Base-by-base conservation (phyloP, 2,329 filamentous ascomycete genomes). In the Penicillium sp. region DNA sequence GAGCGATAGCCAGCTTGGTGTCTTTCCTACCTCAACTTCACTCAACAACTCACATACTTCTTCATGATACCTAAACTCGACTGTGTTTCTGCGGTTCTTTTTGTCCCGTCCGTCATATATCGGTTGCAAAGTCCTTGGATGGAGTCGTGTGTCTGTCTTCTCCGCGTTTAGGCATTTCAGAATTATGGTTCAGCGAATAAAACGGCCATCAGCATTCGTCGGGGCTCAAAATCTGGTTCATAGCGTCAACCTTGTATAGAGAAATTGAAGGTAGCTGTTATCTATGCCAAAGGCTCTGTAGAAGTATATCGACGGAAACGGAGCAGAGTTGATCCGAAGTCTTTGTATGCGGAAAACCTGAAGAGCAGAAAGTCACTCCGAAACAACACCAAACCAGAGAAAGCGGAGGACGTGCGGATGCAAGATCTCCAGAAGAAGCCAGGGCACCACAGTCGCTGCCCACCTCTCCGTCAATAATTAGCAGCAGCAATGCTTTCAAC, bases 401-500 rank as follows among this genome's bases (percentile, higher is more conserved):
- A n/a, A 54, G 52, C 55, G 13, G 47, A 52, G 41, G 46, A 61
- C 48, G 47, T 51, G 38, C 50, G 55, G 44, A 55, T 50, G 45
- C 23, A 38, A 49, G 26, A 21, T 38, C 35, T 31, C 41, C 41
- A 41, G 15, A 50, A 58, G 26, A 21, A 52, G 19, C 47, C 17
- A 48, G 23, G 54, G 50, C 56, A 35, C 55, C 54, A 30, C 59
- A 50, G 47, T 56, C 46, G 54, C 46, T 64, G 58, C 59, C 56
- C 47, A 30, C 47, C 56, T 56, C 62, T 60, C 35, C 57, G 47
- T 54, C 56, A 50, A 38, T 38, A 38, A 26, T 63, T 58, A 60
- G 13, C 35, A 41, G 49, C 61, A 71, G 76, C 75, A 68, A 80
- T 80, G 78, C 71, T 78, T 67, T 72, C 75, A 64, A 67, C 71